Base-by-base conservation (phyloP, 768 basidiomycete species). In the Sarcomyxa edulis region DNA sequence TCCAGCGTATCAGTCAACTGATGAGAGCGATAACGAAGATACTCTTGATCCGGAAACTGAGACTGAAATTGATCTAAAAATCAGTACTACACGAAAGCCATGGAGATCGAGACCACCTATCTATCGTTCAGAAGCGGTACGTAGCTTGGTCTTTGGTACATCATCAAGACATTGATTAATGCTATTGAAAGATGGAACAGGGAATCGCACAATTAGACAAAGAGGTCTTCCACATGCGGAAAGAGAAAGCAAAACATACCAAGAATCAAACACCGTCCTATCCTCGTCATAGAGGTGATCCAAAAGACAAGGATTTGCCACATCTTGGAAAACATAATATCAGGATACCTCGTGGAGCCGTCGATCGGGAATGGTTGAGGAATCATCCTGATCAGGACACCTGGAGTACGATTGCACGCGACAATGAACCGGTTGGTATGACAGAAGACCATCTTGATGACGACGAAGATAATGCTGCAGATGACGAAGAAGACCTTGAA, bases 1-100 rank as follows among this genome's bases (percentile, higher is more conserved):
- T 14, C 12, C 15, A 25, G 35, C 35, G 18, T 36, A 36, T 23
- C 35, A 36, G 22, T 36, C 35, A 9, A 36, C 35, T 25, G 35
- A 36, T 23, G 35, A 36, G 22, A 36, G 20, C 7, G 34, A 35
- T 23, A 10, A 15, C 19, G 34, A 9, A 18, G 10, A 10, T 10
- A 9, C 12, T 21, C 12, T 36, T 19, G 35, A 36, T 21, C 23
- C 35, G 8, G 35, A 36, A n/a, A 36, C 7, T 14, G 35, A 36
- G n/a, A 23, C 21, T 14, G 15, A 36, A 25, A n/a, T n/a, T n/a
- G 23, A 21, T 12, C 11, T 36, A 8, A 10, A 36, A 11, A 21
- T 36, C 20, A 14, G 14, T 22, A 23, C 25, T 10, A 36, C 21
- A 21, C 3, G 25, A 25, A 21, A 21, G 23, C 11, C 35, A 6